Evolutionary conservation across 331 rosid genomes (phyloP).

Genomic region (Prunus yedoensis): DNA sequence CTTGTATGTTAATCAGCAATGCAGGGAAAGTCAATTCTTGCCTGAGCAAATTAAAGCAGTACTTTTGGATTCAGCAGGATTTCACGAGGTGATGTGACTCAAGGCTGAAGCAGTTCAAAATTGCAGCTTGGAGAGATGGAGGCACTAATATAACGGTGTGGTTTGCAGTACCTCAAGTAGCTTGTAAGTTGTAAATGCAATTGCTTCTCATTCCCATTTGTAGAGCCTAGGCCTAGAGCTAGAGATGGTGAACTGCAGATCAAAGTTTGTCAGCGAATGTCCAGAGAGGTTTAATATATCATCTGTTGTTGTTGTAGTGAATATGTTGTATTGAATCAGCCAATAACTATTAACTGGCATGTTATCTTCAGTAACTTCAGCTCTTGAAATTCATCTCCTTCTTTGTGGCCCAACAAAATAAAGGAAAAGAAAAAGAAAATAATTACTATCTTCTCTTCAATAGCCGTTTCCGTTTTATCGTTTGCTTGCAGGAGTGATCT

Average conservation of each 20-base stretch:
- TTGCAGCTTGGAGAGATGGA: conserved; percentile 23
- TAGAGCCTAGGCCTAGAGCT: background rate
- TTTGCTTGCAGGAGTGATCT: too few relatives aligned
- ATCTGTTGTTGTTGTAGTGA: background rate
- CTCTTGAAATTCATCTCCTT: background rate
- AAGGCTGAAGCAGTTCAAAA: conserved; percentile 12
- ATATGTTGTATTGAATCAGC: background rate
- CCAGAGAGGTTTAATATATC: background rate
- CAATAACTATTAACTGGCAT: background rate
- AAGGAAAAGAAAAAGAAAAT: too few relatives aligned
- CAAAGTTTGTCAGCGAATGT: background rate
- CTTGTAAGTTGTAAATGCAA: background rate
- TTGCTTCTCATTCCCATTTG: background rate
- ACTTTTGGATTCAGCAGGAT: conserved; percentile 76
- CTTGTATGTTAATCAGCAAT: conserved; percentile 57
- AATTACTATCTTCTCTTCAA: too few relatives aligned
- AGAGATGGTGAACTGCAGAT: background rate
- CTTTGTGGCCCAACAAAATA: too few relatives aligned
- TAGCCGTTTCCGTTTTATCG: too few relatives aligned
- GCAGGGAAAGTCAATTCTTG: conserved; percentile 70
- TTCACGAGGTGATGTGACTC: conserved; percentile 48
- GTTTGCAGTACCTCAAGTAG: background rate
- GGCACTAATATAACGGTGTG: conserved; percentile 14
- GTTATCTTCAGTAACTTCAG: background rate
- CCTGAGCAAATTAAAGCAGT: conserved; percentile 86